Evolutionary conservation across 2,329 filamentous ascomycete species (phyloP).

Genomic region (Daldinia sp.): DNA sequence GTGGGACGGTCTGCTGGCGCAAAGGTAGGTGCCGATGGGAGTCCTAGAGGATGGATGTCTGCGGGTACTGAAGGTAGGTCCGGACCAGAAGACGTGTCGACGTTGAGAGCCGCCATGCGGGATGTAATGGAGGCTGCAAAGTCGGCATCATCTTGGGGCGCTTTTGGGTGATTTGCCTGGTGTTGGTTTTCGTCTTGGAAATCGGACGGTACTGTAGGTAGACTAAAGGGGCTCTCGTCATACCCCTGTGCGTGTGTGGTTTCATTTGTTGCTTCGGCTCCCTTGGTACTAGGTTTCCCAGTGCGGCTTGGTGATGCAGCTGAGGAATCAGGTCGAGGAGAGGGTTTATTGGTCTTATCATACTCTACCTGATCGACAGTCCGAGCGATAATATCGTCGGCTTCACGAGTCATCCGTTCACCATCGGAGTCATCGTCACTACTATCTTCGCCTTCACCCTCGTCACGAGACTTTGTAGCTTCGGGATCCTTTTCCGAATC

Average conservation of each 20-base stretch:
- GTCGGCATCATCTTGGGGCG: constrained; percentile 44
- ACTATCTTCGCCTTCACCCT: constrained; percentile 27
- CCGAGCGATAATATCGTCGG: constrained; percentile 55
- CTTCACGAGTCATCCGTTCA: constrained; percentile 56
- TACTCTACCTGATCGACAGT: constrained; percentile 57
- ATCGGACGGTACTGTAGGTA: constrained; percentile 58
- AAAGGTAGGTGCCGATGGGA: constrained; percentile 61
- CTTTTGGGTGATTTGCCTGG: constrained; percentile 39
- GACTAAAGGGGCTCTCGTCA: constrained; percentile 44
- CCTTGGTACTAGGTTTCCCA: neutral
- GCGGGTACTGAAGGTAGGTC: constrained; percentile 43
- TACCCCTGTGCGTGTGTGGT: neutral
- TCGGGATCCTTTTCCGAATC: neutral
- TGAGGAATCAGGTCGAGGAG: constrained; percentile 17
- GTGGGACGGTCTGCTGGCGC: constrained; percentile 54
- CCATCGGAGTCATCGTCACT: constrained; percentile 56
- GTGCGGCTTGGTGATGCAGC: constrained; percentile 6
- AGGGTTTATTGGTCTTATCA: constrained; percentile 37
- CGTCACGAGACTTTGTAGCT: neutral
- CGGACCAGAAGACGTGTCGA: constrained; percentile 40
- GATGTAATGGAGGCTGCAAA: constrained; percentile 58
- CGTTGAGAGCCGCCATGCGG: constrained; percentile 61
- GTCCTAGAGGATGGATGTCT: constrained; percentile 49
- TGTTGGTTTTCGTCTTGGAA: constrained; percentile 52
- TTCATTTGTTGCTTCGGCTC: constrained; percentile 2